These are phyloP conservation scores for Flagelloscypha sp. DNA, from an alignment of 768 basidiomycete genomes.

Conservation along the genomic window DNA sequence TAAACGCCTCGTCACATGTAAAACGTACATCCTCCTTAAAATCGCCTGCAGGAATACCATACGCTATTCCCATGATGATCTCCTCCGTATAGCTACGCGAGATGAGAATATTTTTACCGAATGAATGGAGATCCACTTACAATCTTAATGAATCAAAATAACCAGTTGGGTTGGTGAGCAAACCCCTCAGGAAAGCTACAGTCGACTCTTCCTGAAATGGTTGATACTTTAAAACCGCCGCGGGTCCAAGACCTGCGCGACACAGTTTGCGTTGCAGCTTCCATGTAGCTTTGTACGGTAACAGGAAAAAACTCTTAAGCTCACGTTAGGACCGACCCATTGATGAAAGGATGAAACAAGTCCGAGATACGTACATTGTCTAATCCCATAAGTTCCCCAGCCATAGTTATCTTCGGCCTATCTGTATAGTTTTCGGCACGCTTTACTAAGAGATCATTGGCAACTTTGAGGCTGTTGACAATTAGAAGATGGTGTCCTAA, in stretches of 20 bases:
- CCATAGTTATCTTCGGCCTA: constrained; percentile 18
- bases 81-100: too few species aligned
- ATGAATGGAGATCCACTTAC: too few species aligned
- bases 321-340: too few species aligned
- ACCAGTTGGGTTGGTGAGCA: too few species aligned
- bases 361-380: constrained; percentile 1
- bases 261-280: constrained; percentile 20
- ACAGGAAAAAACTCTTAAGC: constrained; percentile 6
- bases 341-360: too few species aligned
- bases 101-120: too few species aligned
- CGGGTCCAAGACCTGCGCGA: constrained; percentile 19
- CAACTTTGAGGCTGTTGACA: constrained; percentile 18
- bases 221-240: constrained; percentile 24
- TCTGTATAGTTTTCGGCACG: constrained; percentile 22
- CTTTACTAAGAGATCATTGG: constrained; percentile 18
- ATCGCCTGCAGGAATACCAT: too few species aligned
- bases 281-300: constrained; percentile 17
- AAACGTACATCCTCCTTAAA: too few species aligned
- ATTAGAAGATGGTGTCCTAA: constrained; percentile 18
- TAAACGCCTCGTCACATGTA: too few species aligned
- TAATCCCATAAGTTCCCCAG: constrained; percentile 7
- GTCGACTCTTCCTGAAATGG: constrained; percentile 19
- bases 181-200: too few species aligned
- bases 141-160: too few species aligned
- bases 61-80: too few species aligned